Evolutionary conservation across 495 filamentous ascomycete genomes (phyloP).

Genomic region (Penicillium simplicissimum): DNA sequence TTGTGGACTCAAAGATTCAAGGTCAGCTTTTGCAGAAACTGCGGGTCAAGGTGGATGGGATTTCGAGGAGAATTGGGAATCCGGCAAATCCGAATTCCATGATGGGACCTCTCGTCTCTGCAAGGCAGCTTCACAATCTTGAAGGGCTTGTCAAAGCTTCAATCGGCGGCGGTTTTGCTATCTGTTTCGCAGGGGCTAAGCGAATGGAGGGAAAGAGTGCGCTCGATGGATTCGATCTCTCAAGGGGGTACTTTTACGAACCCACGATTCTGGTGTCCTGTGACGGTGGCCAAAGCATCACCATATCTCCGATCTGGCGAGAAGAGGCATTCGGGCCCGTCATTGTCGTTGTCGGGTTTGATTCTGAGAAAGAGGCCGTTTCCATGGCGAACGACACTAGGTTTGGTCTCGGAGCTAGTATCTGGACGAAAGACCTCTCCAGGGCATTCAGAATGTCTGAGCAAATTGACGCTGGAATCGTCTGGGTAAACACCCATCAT

Average conservation of each 20-base stretch:
- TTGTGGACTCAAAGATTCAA: conserved; percentile 52
- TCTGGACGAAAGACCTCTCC: conserved; percentile 55
- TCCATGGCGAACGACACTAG: conserved; percentile 42
- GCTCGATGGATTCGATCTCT: conserved; percentile 24
- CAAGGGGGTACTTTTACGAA: conserved; percentile 57
- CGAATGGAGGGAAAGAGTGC: conserved; percentile 29
- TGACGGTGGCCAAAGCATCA: conserved; percentile 6
- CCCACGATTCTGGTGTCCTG: conserved; percentile 51
- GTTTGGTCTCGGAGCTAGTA: conserved; percentile 43
- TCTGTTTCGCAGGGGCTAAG: conserved; percentile 36
- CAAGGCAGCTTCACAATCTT: conserved; percentile 20
- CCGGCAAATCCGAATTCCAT: conserved; percentile 20
- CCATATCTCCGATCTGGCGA: conserved; percentile 31
- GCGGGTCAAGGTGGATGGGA: conserved; percentile 43
- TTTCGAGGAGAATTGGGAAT: conserved; percentile 35
- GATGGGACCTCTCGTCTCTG: conserved; percentile 28
- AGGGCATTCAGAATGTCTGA: conserved; percentile 50
- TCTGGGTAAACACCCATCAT: conserved; percentile 51
- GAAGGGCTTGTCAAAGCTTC: conserved; percentile 32
- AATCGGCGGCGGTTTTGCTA: conserved; percentile 25
- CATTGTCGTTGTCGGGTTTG: conserved; percentile 41
- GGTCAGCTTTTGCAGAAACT: conserved; percentile 32
- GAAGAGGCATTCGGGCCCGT: conserved; percentile 55
- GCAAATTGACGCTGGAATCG: conserved; percentile 52
- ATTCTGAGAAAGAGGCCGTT: conserved; percentile 43